A percentile compares a stretch with the other conserved stretches of the same genome.
Conservation (phyloP, 371 early-diverging fungal genomes). For the Mycotypha africana region DNA sequence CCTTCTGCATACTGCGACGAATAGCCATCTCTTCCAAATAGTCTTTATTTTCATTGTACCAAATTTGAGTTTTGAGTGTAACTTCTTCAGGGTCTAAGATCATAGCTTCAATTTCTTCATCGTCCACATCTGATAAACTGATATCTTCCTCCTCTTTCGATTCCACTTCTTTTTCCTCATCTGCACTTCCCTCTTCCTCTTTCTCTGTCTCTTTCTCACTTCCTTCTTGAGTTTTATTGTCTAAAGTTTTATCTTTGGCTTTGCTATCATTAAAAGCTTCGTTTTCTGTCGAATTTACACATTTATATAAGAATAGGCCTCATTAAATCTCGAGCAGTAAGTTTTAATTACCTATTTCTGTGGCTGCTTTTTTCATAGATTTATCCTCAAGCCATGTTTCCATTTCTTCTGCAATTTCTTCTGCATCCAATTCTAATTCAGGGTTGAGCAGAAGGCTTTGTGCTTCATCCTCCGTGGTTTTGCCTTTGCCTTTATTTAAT, state of each 20-base stretch:
- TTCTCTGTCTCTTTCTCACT: constrained; percentile 21
- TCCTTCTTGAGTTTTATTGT: too few species aligned
- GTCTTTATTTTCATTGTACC: constrained; percentile 85
- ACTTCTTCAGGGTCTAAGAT: constrained; percentile 75
- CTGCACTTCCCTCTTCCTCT: too few species aligned
- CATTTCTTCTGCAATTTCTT: constrained; percentile 39
- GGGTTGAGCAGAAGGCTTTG: background rate
- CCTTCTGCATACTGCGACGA: constrained; percentile 41
- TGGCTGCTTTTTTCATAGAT: constrained; percentile 20
- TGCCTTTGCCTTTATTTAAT: too few species aligned
- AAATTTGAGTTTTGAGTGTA: constrained; percentile 69
- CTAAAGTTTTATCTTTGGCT: too few species aligned
- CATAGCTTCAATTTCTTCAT: constrained; percentile 70
- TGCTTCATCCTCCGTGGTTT: background rate
- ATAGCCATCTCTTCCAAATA: constrained; percentile 75
- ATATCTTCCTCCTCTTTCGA: constrained; percentile 5
- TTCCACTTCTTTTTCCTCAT: constrained; percentile 6
- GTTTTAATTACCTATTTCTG: too few species aligned
- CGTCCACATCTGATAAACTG: constrained; percentile 64
- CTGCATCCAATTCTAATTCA: constrained; percentile 9
- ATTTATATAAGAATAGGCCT: too few species aligned
- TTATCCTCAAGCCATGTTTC: constrained; percentile 30
- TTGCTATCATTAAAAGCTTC: background rate
- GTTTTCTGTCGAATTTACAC: background rate
- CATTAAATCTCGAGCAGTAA: too few species aligned